These are phyloP conservation scores for Chlamydomonas sp. DNA, from an alignment of 139 green algal species.

Conservation along the genomic window DNA sequence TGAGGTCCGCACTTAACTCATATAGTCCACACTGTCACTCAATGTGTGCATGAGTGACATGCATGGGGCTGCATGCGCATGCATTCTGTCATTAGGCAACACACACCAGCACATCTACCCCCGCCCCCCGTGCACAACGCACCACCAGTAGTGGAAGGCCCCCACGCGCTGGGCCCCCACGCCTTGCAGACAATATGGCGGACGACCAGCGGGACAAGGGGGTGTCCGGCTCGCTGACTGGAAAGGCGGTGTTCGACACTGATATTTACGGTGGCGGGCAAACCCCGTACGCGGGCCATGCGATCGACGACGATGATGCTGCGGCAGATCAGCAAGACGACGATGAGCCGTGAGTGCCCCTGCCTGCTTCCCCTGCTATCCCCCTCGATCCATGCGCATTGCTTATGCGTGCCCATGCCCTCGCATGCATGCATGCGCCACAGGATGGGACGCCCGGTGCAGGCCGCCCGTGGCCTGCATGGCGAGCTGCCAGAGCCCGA, in stretches of 20 bases:
- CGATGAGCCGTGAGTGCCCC: constrained; percentile 9
- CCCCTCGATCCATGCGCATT: not conserved
- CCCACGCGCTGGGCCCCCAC: not conserved
- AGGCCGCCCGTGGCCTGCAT: not conserved
- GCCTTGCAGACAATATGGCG: constrained; percentile 5
- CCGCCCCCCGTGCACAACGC: too few species aligned
- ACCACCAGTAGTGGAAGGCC: not conserved
- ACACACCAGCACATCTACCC: too few species aligned
- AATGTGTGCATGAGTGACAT: too few species aligned
- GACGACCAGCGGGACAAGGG: constrained; percentile 17
- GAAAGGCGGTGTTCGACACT: constrained; percentile 26
- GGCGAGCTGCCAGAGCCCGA: constrained; percentile 22
- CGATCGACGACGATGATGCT: constrained; percentile 34
- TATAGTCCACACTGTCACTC: too few species aligned
- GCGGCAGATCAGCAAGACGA: constrained; percentile 21
- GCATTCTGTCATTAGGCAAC: too few species aligned
- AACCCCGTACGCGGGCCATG: constrained; percentile 14
- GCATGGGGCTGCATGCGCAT: too few species aligned
- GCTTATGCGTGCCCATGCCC: constrained; percentile 1
- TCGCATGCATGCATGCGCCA: not conserved
- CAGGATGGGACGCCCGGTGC: too few species aligned
- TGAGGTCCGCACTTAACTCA: too few species aligned
- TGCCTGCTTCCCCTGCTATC: not conserved
- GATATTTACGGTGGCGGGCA: constrained; percentile 33
- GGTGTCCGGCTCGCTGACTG: constrained; percentile 20